phyloP scores from a whole-genome alignment of 345 rosid genomes.

The Eucalyptus sp. region DNA sequence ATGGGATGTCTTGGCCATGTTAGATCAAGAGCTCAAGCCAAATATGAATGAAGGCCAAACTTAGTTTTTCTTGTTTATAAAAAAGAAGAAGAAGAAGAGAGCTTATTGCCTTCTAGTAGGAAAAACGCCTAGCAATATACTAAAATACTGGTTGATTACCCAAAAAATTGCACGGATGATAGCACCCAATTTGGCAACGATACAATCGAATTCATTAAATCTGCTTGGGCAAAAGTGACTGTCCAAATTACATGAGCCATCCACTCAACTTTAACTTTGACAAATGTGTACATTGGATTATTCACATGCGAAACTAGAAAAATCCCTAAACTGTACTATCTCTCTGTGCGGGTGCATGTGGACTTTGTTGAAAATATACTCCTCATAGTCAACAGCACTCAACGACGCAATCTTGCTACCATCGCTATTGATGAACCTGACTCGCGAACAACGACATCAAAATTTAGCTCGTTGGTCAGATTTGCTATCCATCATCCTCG shows the following conservation, averaged over 20 bases:
- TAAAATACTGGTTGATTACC: neutral
- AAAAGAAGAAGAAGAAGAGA: neutral
- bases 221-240: neutral
- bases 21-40: neutral
- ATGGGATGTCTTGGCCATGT: neutral
- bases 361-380: neutral
- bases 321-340: neutral
- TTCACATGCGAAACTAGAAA: neutral
- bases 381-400: neutral
- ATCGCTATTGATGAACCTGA: neutral
- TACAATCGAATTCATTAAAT: neutral
- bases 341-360: neutral
- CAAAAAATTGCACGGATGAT: neutral
- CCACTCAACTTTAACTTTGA: neutral
- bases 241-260: neutral
- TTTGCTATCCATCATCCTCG: neutral
- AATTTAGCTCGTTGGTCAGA: neutral
- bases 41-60: neutral
- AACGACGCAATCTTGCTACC: neutral
- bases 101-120: neutral
- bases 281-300: neutral
- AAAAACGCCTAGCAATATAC: neutral
- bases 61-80: neutral
- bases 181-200: neutral
- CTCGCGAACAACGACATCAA: neutral